Evolutionary conservation across 768 basidiomycete species (phyloP).

Genomic region (Lentinula lateritia): DNA sequence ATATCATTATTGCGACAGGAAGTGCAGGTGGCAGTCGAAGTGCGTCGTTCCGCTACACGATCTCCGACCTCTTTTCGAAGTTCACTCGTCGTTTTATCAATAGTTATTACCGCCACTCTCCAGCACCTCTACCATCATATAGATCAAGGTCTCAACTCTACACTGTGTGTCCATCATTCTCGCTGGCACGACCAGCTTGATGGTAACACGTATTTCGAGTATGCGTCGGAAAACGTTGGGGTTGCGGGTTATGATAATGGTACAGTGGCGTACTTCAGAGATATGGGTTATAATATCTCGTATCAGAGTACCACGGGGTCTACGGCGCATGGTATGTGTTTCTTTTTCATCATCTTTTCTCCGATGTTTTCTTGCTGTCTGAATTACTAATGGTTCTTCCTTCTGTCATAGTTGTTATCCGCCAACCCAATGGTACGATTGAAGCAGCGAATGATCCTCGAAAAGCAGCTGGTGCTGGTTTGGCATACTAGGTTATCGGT

Average conservation of each 20-base stretch:
- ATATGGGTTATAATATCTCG: constrained; percentile 12
- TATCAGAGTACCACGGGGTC: constrained; percentile 8
- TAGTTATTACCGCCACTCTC: constrained; percentile 29
- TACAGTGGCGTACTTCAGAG: constrained; percentile 13
- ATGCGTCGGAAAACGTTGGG: constrained; percentile 7
- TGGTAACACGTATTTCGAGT: constrained; percentile 16
- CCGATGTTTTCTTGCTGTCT: background rate
- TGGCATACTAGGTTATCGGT: background rate
- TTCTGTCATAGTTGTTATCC: constrained; percentile 5
- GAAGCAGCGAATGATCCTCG: constrained; percentile 10
- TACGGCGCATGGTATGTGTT: constrained; percentile 9
- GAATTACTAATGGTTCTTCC: background rate
- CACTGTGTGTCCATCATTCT: constrained; percentile 11
- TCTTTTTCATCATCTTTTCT: background rate
- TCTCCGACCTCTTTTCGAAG: background rate
- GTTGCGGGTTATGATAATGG: constrained; percentile 11
- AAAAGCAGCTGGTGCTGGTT: constrained; percentile 9
- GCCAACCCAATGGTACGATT: constrained; percentile 8
- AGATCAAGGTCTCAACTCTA: constrained; percentile 22
- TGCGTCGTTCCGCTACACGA: background rate
- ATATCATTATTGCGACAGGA: constrained; percentile 30
- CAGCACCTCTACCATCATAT: constrained; percentile 29
- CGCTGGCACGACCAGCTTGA: constrained; percentile 24
- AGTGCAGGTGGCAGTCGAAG: constrained; percentile 28
- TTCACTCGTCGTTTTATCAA: background rate